Percentiles rank a stretch among this genome's conserved stretches.
These are phyloP conservation scores for Alternaria ethzedia DNA, from an alignment of 2,329 filamentous ascomycete species.

Conservation along the genomic window DNA sequence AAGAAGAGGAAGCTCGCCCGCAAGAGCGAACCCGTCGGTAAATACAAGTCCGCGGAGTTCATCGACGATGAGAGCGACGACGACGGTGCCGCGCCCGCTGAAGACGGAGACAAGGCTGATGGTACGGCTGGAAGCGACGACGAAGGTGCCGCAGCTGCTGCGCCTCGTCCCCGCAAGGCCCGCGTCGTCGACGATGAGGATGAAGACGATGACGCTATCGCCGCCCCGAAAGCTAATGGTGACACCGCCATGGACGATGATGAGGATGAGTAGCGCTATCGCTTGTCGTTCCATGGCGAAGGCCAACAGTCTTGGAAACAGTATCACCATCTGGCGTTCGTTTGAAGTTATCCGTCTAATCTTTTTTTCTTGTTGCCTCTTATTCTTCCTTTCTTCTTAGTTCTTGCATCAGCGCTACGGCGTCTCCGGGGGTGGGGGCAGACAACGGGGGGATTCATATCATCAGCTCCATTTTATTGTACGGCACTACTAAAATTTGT, in stretches of 20 bases:
- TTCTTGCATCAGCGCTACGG: constrained; percentile 31
- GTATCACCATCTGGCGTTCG: not conserved
- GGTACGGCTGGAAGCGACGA: constrained; percentile 24
- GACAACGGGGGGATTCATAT: not conserved
- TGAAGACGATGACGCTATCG: constrained; percentile 33
- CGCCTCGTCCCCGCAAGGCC: constrained; percentile 37
- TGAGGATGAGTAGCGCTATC: constrained; percentile 32
- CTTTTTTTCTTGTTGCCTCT: not conserved
- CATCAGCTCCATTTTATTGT: not conserved
- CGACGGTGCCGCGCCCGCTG: constrained; percentile 30
- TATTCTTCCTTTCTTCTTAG: constrained; percentile 5
- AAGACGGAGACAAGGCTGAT: constrained; percentile 20
- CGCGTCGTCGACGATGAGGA: constrained; percentile 46
- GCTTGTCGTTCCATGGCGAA: not conserved
- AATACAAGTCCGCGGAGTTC: constrained; percentile 87
- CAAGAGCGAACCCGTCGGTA: constrained; percentile 57
- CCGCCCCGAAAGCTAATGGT: constrained; percentile 28
- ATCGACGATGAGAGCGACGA: constrained; percentile 71
- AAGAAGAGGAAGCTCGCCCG: constrained; percentile 67
- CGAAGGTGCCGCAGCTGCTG: constrained; percentile 26
- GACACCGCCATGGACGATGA: constrained; percentile 39
- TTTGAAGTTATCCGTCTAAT: not conserved
- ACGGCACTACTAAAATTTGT: constrained; percentile 3
- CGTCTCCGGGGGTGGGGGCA: constrained; percentile 7
- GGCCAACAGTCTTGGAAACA: not conserved